phyloP scores from a whole-genome alignment of 129 eudicot genomes.

The Centella asiatica region DNA sequence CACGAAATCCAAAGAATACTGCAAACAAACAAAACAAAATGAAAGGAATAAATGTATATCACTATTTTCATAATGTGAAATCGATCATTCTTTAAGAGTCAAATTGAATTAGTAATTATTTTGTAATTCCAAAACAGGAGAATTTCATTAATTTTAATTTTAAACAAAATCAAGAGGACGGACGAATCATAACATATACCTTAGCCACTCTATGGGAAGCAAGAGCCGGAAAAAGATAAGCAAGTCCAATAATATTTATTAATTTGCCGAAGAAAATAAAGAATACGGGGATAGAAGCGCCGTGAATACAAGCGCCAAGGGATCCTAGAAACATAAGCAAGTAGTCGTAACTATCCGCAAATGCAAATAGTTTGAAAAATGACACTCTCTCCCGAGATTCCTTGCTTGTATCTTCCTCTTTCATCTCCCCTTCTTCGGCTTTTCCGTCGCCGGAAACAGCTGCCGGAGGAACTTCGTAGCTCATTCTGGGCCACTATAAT shows the following conservation, averaged over 20 bases:
- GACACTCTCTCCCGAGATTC: slow-evolving; percentile 36
- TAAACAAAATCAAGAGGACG: too few species aligned
- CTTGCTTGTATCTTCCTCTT: slow-evolving; percentile 1
- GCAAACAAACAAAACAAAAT: slow-evolving; percentile 29
- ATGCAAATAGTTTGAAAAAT: slow-evolving; percentile 52
- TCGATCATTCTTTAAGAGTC: too few species aligned
- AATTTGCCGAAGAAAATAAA: slow-evolving; percentile 89
- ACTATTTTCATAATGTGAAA: not conserved
- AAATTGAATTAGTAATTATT: not conserved
- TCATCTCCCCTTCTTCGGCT: slow-evolving; percentile 3
- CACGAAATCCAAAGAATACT: slow-evolving; percentile 95
- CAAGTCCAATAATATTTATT: slow-evolving; percentile 81
- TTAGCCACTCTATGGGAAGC: slow-evolving; percentile 94
- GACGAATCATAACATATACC: too few species aligned
- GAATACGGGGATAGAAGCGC: slow-evolving; percentile 94
- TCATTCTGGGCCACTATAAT: slow-evolving; percentile 6
- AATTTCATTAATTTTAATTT: too few species aligned
- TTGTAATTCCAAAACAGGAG: too few species aligned
- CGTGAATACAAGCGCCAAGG: slow-evolving; percentile 77
- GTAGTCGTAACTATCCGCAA: slow-evolving; percentile 74
- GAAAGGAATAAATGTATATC: too few species aligned
- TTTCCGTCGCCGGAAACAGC: slow-evolving; percentile 13
- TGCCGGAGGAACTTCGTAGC: slow-evolving; percentile 18
- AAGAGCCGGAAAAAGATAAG: slow-evolving; percentile 80
- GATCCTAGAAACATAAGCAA: slow-evolving; percentile 79